These are phyloP conservation scores for Funneliformis geosporum DNA, from an alignment of 192 early-diverging fungal species.

Conservation along the genomic window DNA sequence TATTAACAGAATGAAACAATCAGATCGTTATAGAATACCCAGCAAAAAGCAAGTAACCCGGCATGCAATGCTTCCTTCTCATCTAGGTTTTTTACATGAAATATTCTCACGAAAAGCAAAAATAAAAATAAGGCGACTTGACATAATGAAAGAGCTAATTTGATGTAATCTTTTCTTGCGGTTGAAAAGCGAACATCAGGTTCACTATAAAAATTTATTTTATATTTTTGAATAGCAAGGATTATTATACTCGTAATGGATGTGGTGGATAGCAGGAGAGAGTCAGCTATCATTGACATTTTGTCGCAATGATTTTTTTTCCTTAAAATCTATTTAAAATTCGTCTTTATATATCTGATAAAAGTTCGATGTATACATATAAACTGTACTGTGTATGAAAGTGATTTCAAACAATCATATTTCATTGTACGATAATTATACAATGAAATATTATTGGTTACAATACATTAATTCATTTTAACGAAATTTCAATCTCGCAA, in stretches of 20 bases:
- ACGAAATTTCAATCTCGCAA: no score
- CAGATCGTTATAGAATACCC: background rate
- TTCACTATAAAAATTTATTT: background rate
- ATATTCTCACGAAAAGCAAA: background rate
- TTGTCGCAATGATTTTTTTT: background rate
- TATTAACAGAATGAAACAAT: background rate
- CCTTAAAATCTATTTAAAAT: no score
- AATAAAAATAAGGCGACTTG: background rate
- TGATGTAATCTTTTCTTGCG: background rate
- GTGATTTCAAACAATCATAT: no score
- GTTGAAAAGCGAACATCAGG: background rate
- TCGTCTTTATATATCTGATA: no score
- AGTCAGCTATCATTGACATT: background rate
- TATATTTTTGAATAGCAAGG: background rate
- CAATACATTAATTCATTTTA: no score
- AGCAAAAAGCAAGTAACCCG: constrained; percentile 6
- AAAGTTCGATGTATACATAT: no score
- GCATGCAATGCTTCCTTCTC: background rate
- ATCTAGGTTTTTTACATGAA: background rate
- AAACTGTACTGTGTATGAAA: no score
- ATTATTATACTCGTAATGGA: no score
- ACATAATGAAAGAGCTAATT: background rate
- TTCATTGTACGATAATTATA: no score
- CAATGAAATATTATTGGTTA: no score
- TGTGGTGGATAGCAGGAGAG: no score